Evolutionary conservation across 768 basidiomycete species (phyloP).

Genomic region (Aureoboletus auriporus): DNA sequence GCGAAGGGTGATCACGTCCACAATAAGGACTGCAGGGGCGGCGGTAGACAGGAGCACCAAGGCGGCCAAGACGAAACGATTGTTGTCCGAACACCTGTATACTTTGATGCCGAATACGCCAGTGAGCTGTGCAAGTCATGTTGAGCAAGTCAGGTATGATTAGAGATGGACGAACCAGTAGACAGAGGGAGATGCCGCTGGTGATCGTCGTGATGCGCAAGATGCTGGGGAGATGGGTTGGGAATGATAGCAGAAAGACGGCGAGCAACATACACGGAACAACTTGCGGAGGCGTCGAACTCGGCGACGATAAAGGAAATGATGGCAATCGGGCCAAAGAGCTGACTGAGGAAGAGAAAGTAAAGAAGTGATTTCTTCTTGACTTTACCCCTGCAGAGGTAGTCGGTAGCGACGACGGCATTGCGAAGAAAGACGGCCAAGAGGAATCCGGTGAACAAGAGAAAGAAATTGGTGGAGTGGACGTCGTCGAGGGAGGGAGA

Average conservation of each 20-base stretch:
- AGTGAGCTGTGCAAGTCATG: slow-evolving; percentile 40
- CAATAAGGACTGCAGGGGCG: slow-evolving; percentile 37
- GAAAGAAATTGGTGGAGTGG: too few relatives aligned
- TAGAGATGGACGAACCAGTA: slow-evolving; percentile 32
- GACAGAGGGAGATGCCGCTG: slow-evolving; percentile 35
- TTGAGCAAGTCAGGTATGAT: not conserved
- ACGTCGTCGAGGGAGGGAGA: too few relatives aligned
- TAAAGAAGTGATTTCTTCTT: slow-evolving; percentile 60
- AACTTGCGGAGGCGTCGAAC: slow-evolving; percentile 39
- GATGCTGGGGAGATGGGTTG: slow-evolving; percentile 25
- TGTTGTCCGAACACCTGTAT: slow-evolving; percentile 59
- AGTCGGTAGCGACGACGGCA: slow-evolving; percentile 45
- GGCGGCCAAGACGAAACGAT: slow-evolving; percentile 46
- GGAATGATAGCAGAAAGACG: not conserved
- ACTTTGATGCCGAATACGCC: slow-evolving; percentile 65
- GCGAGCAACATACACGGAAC: slow-evolving; percentile 41
- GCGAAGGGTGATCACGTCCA: slow-evolving; percentile 38
- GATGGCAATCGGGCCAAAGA: slow-evolving; percentile 44
- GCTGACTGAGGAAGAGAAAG: slow-evolving; percentile 50
- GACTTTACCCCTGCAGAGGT: slow-evolving; percentile 50
- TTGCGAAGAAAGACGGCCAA: slow-evolving; percentile 52
- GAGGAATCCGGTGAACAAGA: slow-evolving; percentile 36
- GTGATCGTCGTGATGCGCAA: slow-evolving; percentile 35
- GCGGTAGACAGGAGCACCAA: slow-evolving; percentile 41
- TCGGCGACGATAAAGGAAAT: slow-evolving; percentile 44